Evolutionary conservation across 208 protist genomes (phyloP).

Genomic region (Trypanosoma brucei): DNA sequence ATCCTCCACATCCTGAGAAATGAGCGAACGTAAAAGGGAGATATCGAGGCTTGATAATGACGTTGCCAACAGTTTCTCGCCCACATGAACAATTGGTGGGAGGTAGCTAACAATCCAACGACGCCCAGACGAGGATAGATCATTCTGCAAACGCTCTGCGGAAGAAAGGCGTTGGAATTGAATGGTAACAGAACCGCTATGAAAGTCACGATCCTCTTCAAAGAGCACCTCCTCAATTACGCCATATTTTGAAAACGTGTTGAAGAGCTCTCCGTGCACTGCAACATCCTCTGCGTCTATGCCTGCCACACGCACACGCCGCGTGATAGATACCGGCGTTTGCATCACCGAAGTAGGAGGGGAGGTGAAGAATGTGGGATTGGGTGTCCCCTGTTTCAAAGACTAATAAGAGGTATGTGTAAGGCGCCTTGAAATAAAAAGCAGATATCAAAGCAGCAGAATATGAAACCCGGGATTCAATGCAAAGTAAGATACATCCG

Average conservation of each 20-base stretch:
- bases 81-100: slow-evolving; percentile 36
- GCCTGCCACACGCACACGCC: slow-evolving; percentile 46
- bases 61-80: slow-evolving; percentile 39
- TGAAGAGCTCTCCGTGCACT: slow-evolving; percentile 49
- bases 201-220: slow-evolving; percentile 49
- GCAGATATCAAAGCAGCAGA: background rate
- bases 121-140: slow-evolving; percentile 28
- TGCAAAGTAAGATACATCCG: no score
- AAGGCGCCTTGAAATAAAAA: background rate
- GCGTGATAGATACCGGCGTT: slow-evolving; percentile 18
- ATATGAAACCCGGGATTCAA: no score
- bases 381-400: background rate
- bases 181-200: slow-evolving; percentile 38
- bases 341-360: background rate
- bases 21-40: slow-evolving; percentile 12
- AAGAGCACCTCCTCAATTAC: slow-evolving; percentile 48
- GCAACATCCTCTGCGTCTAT: slow-evolving; percentile 42
- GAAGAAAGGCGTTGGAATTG: slow-evolving; percentile 75
- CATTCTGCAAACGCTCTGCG: slow-evolving; percentile 48
- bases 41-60: slow-evolving; percentile 28
- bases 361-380: background rate
- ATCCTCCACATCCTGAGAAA: background rate
- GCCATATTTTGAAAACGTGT: slow-evolving; percentile 58
- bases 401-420: no score
- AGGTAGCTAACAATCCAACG: slow-evolving; percentile 44